These are phyloP conservation scores for Nicotiana attenuata DNA, from an alignment of 257 asterid genomes.

Conservation along the genomic window DNA sequence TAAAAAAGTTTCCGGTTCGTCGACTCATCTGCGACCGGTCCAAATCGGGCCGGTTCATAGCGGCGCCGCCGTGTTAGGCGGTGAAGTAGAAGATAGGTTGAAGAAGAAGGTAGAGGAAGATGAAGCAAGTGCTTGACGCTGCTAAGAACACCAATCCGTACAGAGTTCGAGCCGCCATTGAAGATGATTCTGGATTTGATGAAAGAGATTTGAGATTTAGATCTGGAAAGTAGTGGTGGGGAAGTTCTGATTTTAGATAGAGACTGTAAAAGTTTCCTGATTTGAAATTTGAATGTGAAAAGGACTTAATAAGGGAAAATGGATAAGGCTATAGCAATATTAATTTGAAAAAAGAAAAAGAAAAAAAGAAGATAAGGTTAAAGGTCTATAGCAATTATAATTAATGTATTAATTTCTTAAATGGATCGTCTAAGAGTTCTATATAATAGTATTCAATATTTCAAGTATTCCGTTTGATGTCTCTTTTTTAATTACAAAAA, in stretches of 20 bases:
- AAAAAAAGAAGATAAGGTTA: too few relatives aligned
- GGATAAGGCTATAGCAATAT: neutral
- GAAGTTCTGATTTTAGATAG: neutral
- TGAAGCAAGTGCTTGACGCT: conserved; percentile 44
- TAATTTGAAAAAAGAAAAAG: neutral
- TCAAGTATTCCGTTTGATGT: too few relatives aligned
- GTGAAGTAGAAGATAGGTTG: conserved; percentile 58
- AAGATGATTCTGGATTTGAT: neutral
- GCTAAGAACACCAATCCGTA: conserved; percentile 47
- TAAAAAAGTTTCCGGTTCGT: neutral
- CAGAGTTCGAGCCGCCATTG: conserved; percentile 35
- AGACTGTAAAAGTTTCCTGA: neutral
- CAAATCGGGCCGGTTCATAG: neutral
- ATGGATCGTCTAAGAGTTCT: too few relatives aligned
- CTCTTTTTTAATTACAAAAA: too few relatives aligned
- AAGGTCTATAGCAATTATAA: too few relatives aligned
- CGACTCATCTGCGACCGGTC: neutral
- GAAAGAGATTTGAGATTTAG: neutral
- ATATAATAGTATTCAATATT: too few relatives aligned
- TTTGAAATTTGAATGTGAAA: neutral
- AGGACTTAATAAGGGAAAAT: neutral
- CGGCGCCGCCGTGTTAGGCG: conserved; percentile 18
- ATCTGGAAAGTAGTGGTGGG: neutral
- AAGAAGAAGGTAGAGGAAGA: conserved; percentile 42
- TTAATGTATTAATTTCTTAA: too few relatives aligned